Percentiles rank a stretch among this genome's conserved stretches.
These are phyloP conservation scores for Apium graveolens DNA, from an alignment of 129 eudicot species.

Conservation along the genomic window DNA sequence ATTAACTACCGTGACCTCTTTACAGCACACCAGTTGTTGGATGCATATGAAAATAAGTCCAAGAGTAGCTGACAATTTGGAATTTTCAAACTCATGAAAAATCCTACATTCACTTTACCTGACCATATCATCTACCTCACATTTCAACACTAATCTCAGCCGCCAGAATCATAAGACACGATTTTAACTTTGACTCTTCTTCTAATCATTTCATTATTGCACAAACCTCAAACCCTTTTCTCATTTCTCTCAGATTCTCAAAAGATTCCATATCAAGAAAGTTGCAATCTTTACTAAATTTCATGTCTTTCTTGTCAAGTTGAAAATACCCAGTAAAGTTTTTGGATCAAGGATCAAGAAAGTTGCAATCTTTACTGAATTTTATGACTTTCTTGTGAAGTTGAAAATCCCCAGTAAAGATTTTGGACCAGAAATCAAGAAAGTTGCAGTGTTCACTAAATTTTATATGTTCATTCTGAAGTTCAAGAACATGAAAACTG, in stretches of 20 bases:
- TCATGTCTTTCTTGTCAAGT: background rate
- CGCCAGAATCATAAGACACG: slow-evolving; percentile 2
- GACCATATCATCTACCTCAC: background rate
- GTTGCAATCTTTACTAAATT: background rate
- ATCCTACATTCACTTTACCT: background rate
- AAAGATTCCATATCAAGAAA: background rate
- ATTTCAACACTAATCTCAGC: background rate
- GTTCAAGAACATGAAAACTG: slow-evolving; percentile 15
- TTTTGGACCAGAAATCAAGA: background rate
- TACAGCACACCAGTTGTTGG: slow-evolving; percentile 3
- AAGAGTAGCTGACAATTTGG: slow-evolving; percentile 10
- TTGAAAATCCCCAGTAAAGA: background rate
- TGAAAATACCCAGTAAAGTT: background rate
- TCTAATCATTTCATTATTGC: background rate
- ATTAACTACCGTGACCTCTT: background rate
- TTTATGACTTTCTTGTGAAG: background rate
- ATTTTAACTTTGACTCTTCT: background rate
- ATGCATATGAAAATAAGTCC: background rate
- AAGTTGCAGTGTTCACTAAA: background rate
- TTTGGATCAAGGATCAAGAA: background rate
- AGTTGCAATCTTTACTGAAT: slow-evolving; percentile 1
- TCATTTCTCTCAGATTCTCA: background rate
- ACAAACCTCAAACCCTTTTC: background rate
- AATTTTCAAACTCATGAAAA: background rate
- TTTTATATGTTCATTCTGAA: background rate